phyloP scores from a whole-genome alignment of 805 yeast species.

The Jamesozyma gamospora region DNA sequence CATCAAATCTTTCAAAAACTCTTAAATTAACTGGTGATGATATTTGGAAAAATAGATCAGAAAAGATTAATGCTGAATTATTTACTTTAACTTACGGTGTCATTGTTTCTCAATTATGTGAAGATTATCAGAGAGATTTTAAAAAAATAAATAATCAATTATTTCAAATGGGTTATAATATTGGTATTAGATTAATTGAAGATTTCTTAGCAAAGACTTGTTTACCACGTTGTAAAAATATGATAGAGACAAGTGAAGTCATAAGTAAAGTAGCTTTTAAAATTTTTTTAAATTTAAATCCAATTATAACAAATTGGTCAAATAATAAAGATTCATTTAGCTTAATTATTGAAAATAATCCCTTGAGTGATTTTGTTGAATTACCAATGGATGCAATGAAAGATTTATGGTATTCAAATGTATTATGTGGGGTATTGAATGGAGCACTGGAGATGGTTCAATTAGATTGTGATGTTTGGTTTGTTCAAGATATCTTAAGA shows the following conservation, averaged over 20 bases:
- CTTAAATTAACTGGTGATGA: conserved; percentile 61
- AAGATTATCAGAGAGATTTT: conserved; percentile 71
- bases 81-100: conserved; percentile 94
- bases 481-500: conserved; percentile 68
- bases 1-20: conserved; percentile 11
- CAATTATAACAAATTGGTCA: conserved; percentile 67
- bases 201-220: conserved; percentile 86
- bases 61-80: conserved; percentile 84
- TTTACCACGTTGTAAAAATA: conserved; percentile 67
- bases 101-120: conserved; percentile 81
- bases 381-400: conserved; percentile 69
- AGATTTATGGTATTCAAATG: conserved; percentile 87
- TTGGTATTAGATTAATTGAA: conserved; percentile 83
- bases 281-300: conserved; percentile 74
- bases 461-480: conserved; percentile 73
- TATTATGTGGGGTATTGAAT: conserved; percentile 77
- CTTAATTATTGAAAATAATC: conserved; percentile 70
- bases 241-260: conserved; percentile 81
- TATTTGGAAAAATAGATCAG: conserved; percentile 80
- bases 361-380: conserved; percentile 91
- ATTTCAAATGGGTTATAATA: conserved; percentile 90
- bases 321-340: conserved; percentile 65
- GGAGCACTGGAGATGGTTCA: conserved; percentile 97
- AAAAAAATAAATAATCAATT: conserved; percentile 70
- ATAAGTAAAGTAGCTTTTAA: conserved; percentile 83